phyloP scores from a whole-genome alignment of 768 basidiomycete species.

The Sporobolomyces roseus region DNA sequence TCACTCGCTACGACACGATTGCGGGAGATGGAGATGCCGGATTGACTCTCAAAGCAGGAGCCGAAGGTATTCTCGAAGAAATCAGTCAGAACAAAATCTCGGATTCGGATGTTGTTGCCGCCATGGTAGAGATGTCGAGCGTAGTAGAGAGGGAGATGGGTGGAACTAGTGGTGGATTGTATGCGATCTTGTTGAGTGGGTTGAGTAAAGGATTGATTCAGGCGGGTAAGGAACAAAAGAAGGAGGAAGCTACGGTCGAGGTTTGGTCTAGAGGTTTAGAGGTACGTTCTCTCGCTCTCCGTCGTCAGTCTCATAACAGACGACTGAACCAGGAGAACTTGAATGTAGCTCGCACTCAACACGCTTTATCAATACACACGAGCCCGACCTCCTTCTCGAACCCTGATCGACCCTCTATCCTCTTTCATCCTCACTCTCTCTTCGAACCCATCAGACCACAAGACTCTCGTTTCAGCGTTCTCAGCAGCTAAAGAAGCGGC shows the following conservation, averaged over 20 bases:
- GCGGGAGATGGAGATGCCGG: conserved; percentile 83
- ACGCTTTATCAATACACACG: conserved; percentile 48
- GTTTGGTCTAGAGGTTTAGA: conserved; percentile 41
- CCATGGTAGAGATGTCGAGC: conserved; percentile 36
- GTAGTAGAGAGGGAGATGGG: conserved; percentile 46
- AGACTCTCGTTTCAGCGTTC: conserved; percentile 45
- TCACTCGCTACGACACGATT: conserved; percentile 84
- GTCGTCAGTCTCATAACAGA: neutral
- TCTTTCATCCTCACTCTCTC: conserved; percentile 49
- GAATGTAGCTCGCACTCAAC: conserved; percentile 38
- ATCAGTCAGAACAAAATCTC: conserved; percentile 24
- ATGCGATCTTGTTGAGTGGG: conserved; percentile 44
- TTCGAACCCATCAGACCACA: conserved; percentile 37
- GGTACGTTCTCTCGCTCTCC: conserved; percentile 7
- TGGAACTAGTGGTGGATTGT: conserved; percentile 43
- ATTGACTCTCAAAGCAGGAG: conserved; percentile 63
- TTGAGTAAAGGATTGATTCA: conserved; percentile 43
- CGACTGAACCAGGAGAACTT: neutral
- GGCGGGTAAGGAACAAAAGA: conserved; percentile 20
- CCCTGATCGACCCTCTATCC: conserved; percentile 52
- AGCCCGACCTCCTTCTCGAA: conserved; percentile 51
- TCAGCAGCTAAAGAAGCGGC: conserved; percentile 48
- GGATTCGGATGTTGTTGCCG: conserved; percentile 38
- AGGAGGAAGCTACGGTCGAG: conserved; percentile 27
- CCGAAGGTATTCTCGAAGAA: conserved; percentile 43